These are phyloP conservation scores for Solanum lignicaule DNA, from an alignment of 257 asterid genomes.

Conservation along the genomic window DNA sequence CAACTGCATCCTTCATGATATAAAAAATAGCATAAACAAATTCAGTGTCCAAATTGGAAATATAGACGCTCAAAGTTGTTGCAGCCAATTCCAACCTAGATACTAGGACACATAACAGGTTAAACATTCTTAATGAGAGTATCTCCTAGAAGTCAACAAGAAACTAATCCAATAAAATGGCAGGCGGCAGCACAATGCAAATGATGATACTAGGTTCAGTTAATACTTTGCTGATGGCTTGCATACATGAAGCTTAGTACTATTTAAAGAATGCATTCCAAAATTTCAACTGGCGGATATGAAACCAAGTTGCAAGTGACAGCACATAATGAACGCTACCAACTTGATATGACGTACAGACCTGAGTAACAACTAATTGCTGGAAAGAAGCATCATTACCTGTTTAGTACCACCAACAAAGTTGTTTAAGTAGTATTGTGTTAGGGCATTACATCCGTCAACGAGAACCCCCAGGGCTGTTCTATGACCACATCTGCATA, in stretches of 20 bases:
- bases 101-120: no score
- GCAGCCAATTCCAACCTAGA: no score
- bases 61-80: no score
- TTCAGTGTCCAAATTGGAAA: no score
- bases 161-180: neutral
- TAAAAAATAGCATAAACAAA: no score
- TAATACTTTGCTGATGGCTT: neutral
- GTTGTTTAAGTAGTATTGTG: constrained; percentile 86
- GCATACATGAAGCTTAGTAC: neutral
- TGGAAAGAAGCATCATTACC: constrained; percentile 36
- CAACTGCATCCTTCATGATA: no score
- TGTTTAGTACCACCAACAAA: constrained; percentile 16
- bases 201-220: neutral
- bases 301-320: neutral
- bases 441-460: constrained; percentile 28
- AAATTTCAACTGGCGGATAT: neutral
- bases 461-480: no score
- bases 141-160: neutral
- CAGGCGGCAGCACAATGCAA: neutral
- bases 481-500: no score
- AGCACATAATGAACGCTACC: neutral
- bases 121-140: no score
- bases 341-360: neutral
- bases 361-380: neutral
- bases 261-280: neutral